These are phyloP conservation scores for Trypanosoma cruzi DNA, from an alignment of 208 protist species.

Conservation along the genomic window DNA sequence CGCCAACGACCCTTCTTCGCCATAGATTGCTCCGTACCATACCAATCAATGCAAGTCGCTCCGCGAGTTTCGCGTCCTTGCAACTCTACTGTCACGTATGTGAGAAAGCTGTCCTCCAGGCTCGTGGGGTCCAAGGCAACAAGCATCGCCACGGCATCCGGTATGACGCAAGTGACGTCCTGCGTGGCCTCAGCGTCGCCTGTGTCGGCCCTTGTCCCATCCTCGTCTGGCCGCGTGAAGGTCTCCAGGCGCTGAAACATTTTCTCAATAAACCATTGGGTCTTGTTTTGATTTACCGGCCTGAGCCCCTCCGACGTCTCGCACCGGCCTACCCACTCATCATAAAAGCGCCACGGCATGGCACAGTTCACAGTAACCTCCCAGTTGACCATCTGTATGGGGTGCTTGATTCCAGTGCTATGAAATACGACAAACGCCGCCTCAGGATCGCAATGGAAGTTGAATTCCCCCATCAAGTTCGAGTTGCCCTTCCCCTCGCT, in stretches of 20 bases:
- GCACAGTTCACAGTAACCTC: conserved; percentile 80
- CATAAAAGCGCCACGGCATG: conserved; percentile 79
- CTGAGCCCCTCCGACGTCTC: neutral
- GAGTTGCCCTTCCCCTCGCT: conserved; percentile 82
- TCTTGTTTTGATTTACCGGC: conserved; percentile 40
- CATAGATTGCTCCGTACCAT: conserved; percentile 88
- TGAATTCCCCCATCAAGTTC: conserved; percentile 83
- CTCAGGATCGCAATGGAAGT: conserved; percentile 87
- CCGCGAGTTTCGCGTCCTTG: conserved; percentile 73
- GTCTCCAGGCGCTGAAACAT: conserved; percentile 64
- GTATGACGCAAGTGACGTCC: conserved; percentile 82
- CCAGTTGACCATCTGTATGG: conserved; percentile 70
- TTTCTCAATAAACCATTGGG: conserved; percentile 71
- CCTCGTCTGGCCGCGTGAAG: conserved; percentile 64
- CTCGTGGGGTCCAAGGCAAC: conserved; percentile 55
- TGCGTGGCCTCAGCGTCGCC: conserved; percentile 77
- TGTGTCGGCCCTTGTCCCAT: conserved; percentile 70
- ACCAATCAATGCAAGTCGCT: conserved; percentile 79
- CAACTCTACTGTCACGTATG: conserved; percentile 73
- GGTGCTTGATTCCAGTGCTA: conserved; percentile 25
- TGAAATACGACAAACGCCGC: conserved; percentile 43
- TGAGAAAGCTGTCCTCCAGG: conserved; percentile 63
- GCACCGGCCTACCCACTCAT: conserved; percentile 48
- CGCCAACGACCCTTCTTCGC: conserved; percentile 73
- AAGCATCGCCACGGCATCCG: conserved; percentile 77